phyloP scores from a whole-genome alignment of 495 filamentous ascomycete genomes.

The Antarctomyces pellizariae region DNA sequence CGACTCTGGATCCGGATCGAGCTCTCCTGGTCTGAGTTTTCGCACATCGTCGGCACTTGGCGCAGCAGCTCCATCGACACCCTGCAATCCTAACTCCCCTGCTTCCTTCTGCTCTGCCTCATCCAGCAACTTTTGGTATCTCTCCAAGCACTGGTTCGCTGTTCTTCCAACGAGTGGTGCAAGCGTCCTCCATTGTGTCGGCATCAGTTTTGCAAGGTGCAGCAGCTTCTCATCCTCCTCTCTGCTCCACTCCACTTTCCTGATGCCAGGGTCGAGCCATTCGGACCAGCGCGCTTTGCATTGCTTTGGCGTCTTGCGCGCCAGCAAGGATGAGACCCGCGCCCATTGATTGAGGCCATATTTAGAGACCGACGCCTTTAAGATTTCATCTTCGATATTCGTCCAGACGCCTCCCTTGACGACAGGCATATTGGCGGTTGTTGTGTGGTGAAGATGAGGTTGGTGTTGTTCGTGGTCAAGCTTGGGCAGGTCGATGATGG shows the following conservation, averaged over 20 bases:
- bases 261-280: slow-evolving; percentile 94
- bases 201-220: slow-evolving; percentile 94
- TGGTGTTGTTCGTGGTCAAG: slow-evolving; percentile 2
- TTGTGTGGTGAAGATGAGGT: slow-evolving; percentile 3
- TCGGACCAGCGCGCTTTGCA: slow-evolving; percentile 97
- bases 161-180: slow-evolving; percentile 91
- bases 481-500: not conserved
- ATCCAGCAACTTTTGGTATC: slow-evolving; percentile 89
- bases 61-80: slow-evolving; percentile 62
- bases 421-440: slow-evolving; percentile 51
- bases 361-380: slow-evolving; percentile 88
- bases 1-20: slow-evolving; percentile 88
- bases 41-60: slow-evolving; percentile 89
- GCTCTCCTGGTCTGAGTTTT: slow-evolving; percentile 69
- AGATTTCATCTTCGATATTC: slow-evolving; percentile 68
- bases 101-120: slow-evolving; percentile 79
- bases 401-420: slow-evolving; percentile 96
- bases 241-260: slow-evolving; percentile 95
- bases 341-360: slow-evolving; percentile 98
- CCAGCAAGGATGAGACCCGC: slow-evolving; percentile 88
- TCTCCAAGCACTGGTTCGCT: slow-evolving; percentile 86
- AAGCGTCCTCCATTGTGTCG: slow-evolving; percentile 96
- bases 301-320: slow-evolving; percentile 94
- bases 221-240: slow-evolving; percentile 97
- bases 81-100: slow-evolving; percentile 61